Evolutionary conservation across 305 asterid species (phyloP).

Genomic region (Fraxinus dipetala): DNA sequence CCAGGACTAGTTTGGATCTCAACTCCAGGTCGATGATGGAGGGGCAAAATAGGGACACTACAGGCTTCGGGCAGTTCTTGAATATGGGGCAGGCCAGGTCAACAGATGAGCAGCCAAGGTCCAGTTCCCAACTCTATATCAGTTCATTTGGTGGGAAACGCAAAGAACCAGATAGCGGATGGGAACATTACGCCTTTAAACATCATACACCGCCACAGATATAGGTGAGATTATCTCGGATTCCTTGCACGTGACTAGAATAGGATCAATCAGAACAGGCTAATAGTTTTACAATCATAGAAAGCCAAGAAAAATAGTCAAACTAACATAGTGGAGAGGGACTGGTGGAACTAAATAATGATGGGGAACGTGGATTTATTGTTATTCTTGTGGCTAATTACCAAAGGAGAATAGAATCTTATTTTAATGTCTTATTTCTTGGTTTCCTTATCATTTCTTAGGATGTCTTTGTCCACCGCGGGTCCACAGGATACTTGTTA

Average conservation of each 20-base stretch:
- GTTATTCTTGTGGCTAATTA: constrained; percentile 26
- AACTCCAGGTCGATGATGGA: constrained; percentile 45
- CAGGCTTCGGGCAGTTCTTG: constrained; percentile 45
- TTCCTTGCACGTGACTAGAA: constrained; percentile 22
- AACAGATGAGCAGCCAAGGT: constrained; percentile 45
- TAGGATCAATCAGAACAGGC: constrained; percentile 29
- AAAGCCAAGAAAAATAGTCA: constrained; percentile 17
- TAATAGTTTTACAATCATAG: constrained; percentile 25
- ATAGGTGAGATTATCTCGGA: constrained; percentile 25
- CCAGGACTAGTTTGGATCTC: constrained; percentile 48
- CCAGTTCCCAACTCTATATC: constrained; percentile 38
- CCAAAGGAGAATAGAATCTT: constrained; percentile 17
- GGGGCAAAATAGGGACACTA: constrained; percentile 40
- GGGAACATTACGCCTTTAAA: constrained; percentile 43
- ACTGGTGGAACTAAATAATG: constrained; percentile 34
- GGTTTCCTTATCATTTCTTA: background rate
- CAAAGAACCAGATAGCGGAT: constrained; percentile 55
- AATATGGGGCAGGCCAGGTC: constrained; percentile 41
- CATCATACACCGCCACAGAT: constrained; percentile 53
- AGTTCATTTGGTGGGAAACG: constrained; percentile 49
- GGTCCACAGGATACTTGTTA: constrained; percentile 11
- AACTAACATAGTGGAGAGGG: constrained; percentile 28
- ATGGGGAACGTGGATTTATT: constrained; percentile 21
- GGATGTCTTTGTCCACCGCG: background rate
- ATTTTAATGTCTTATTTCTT: constrained; percentile 25